Percentiles rank a stretch among this genome's conserved stretches.
phyloP scores from a whole-genome alignment of 208 protist genomes.

The Leishmania aethiopica region DNA sequence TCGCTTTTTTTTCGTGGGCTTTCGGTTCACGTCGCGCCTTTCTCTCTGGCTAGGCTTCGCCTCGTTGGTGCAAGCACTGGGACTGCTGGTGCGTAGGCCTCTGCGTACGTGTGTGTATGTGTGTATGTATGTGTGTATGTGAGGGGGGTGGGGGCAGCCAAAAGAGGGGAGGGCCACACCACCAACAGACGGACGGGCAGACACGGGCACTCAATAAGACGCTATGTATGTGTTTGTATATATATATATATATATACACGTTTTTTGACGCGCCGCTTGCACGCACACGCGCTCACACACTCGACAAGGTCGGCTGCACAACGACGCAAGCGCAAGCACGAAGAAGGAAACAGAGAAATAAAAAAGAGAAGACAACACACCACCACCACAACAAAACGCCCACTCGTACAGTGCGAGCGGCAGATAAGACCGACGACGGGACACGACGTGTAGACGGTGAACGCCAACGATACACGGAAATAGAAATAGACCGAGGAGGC shows the following conservation, averaged over 20 bases:
- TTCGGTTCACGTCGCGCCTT: background rate
- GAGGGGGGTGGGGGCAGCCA: background rate
- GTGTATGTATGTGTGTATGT: background rate
- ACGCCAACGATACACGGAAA: too few species aligned
- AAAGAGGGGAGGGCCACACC: background rate
- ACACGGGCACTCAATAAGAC: background rate
- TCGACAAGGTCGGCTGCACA: background rate
- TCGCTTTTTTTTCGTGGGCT: background rate
- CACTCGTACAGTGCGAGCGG: background rate
- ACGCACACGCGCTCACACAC: background rate
- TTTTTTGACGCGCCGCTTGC: too few species aligned
- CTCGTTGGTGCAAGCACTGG: background rate
- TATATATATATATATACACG: too few species aligned
- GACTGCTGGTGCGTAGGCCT: background rate
- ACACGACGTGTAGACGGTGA: background rate
- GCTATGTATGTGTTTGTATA: too few species aligned
- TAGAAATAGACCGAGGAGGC: too few species aligned
- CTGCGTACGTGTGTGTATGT: background rate
- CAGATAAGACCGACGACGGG: background rate
- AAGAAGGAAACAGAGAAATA: constrained; percentile 5
- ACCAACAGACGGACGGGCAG: background rate
- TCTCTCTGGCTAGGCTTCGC: background rate
- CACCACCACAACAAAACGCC: background rate
- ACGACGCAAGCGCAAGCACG: background rate
- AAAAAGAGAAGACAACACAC: background rate